Base-by-base conservation (phyloP, 305 asterid genomes). In the Euphrasia arctica region DNA sequence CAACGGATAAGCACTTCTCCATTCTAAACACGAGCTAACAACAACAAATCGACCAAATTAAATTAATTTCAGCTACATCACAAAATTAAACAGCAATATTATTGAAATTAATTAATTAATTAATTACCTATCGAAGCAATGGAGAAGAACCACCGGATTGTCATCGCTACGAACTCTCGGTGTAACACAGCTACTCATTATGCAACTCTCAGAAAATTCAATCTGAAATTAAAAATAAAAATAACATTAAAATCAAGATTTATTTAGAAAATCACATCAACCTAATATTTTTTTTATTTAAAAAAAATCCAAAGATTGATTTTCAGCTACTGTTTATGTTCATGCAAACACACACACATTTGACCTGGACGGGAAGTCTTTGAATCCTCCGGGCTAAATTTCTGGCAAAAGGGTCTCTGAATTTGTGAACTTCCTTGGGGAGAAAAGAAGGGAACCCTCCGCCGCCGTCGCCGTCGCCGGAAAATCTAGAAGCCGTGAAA, bases 101-200 rank as follows among this genome's bases (percentile, higher is more conserved):
- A 5, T 4, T 12, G 8, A 0, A 31, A 6, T 31, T 9, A 28
- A 45, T 48, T 41, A 54, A 3, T 13, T 52, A 4, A 61, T 39
- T 5, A 47, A 34, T 64, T 63, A 90, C 97, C 97, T 90, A 72
- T 90, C 97, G 67, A 90, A 90, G 66, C 95, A 74, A 75, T 90
- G 95, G 62, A 90, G 95, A 71, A 90, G 95, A 51, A 90, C 95
- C 18, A 90, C 76, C 0, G 97, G 97, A 72, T 77, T 77, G 73
- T 82, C 62, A 60, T 72, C 83, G 7, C 62, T 55, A 34, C 72
- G 79, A 51, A 66, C 47, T 43, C 3, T 68, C 11, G 97, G 94
- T 61, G 72, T 82, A 60, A 90, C 83, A 45, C 95, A 90, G 77
- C 97, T 90, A 72, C 97, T 90, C 97, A 90, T 90, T 45, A 90